Evolutionary conservation across 371 early-diverging fungal genomes (phyloP).

Genomic region (Apophysomyces elegans): DNA sequence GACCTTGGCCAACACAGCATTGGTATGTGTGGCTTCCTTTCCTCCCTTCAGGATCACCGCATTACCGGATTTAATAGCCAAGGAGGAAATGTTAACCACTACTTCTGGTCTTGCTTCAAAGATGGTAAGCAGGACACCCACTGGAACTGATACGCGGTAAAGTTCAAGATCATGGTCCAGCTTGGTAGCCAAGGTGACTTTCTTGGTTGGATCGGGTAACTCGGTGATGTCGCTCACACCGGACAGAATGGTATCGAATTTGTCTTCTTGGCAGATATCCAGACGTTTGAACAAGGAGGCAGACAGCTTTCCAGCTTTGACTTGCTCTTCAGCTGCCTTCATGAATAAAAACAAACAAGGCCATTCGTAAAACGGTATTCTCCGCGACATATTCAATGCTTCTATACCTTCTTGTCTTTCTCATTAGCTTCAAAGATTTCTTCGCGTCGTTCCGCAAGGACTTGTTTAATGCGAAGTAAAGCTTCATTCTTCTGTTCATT

Average conservation of each 20-base stretch:
- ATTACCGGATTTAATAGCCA: conserved; percentile 95
- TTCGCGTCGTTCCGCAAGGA: conserved; percentile 68
- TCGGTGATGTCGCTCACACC: conserved; percentile 89
- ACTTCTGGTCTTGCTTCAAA: conserved; percentile 99
- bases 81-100: conserved; percentile 93
- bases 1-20: conserved; percentile 74
- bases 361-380: background rate
- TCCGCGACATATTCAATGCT: background rate
- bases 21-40: conserved; percentile 81
- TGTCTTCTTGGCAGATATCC: conserved; percentile 86
- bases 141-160: conserved; percentile 90
- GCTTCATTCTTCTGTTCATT: conserved; percentile 80
- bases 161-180: conserved; percentile 85
- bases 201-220: conserved; percentile 84
- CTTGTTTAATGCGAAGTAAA: conserved; percentile 72
- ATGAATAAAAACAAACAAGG: background rate
- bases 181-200: conserved; percentile 78
- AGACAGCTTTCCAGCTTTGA: conserved; percentile 77
- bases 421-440: conserved; percentile 84
- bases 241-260: conserved; percentile 85
- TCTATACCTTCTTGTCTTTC: conserved; percentile 74
- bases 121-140: conserved; percentile 94
- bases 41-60: conserved; percentile 97
- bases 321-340: conserved; percentile 70
- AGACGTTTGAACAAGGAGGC: conserved; percentile 84